Percentiles rank a stretch among this genome's conserved stretches.
Evolutionary conservation across 1,284 basidiomycete genomes (phyloP).

Genomic region (Papiliotrema terrestris): DNA sequence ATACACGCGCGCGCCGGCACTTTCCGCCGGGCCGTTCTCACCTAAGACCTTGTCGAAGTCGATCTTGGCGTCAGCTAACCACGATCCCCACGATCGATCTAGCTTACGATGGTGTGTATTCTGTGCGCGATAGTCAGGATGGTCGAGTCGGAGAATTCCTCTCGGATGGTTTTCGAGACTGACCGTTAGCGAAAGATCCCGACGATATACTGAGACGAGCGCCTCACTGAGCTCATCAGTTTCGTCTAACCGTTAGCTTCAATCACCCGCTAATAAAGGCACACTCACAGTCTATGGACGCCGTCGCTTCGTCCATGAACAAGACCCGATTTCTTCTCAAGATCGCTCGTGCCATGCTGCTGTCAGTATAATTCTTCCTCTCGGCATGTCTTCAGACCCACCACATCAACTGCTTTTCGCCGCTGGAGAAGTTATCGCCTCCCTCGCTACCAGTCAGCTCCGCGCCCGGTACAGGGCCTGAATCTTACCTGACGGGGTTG

Average conservation of each 20-base stretch:
- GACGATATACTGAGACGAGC: constrained; percentile 8
- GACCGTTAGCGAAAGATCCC: constrained; percentile 3
- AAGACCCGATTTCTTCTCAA: constrained; percentile 69
- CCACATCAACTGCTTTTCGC: constrained; percentile 76
- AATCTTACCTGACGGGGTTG: constrained; percentile 57
- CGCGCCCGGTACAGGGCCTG: not conserved
- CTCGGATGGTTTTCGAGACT: constrained; percentile 49
- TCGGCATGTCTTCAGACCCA: too few relatives aligned
- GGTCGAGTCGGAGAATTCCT: constrained; percentile 59
- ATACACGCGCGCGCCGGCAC: not conserved
- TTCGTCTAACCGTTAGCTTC: constrained; percentile 66
- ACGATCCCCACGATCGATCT: not conserved
- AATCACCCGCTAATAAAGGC: constrained; percentile 10
- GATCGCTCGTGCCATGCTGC: constrained; percentile 74
- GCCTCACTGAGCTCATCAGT: constrained; percentile 57
- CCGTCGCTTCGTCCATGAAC: constrained; percentile 78
- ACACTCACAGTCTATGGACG: constrained; percentile 48
- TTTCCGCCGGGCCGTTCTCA: not conserved
- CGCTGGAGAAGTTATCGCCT: constrained; percentile 90
- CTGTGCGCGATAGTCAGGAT: constrained; percentile 61
- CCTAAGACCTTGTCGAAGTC: constrained; percentile 71
- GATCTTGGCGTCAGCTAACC: constrained; percentile 52
- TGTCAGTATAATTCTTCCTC: too few relatives aligned
- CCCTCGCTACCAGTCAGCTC: constrained; percentile 30
- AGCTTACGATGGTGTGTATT: constrained; percentile 60